Percentiles rank a stretch among this genome's conserved stretches.
Evolutionary conservation across 331 rosid genomes (phyloP).

Genomic region (Pyrus hybrid): DNA sequence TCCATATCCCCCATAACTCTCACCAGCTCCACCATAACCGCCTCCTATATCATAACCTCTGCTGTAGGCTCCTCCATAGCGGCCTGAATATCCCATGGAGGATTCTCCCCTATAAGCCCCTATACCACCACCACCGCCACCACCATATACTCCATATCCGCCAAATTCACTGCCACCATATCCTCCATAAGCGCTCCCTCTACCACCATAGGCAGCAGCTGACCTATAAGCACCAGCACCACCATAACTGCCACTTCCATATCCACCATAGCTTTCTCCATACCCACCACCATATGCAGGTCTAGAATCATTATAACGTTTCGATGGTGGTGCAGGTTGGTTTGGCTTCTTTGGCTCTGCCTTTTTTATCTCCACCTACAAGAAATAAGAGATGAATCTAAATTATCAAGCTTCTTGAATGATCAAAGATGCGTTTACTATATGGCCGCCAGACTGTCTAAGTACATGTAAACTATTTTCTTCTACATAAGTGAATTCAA

Average conservation of each 20-base stretch:
- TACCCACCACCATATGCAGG: slow-evolving; percentile 60
- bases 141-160: slow-evolving; percentile 74
- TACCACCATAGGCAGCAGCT: slow-evolving; percentile 53
- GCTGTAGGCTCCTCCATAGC: slow-evolving; percentile 79
- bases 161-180: slow-evolving; percentile 65
- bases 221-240: slow-evolving; percentile 59
- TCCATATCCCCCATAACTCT: slow-evolving; percentile 69
- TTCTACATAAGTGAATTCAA: not conserved
- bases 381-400: not conserved
- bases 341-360: slow-evolving; percentile 94
- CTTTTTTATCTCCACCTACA: slow-evolving; percentile 92
- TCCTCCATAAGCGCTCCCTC: slow-evolving; percentile 52
- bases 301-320: slow-evolving; percentile 75
- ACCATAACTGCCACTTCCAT: slow-evolving; percentile 53
- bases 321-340: slow-evolving; percentile 66
- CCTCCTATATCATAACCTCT: slow-evolving; percentile 76
- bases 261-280: slow-evolving; percentile 77
- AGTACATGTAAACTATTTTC: not conserved
- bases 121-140: slow-evolving; percentile 41
- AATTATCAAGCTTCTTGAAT: slow-evolving; percentile 1
- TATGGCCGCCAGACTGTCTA: not conserved
- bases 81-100: slow-evolving; percentile 61
- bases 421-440: not conserved
- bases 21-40: slow-evolving; percentile 74
- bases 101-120: slow-evolving; percentile 84